phyloP scores from a whole-genome alignment of 345 rosid genomes.

The Populus tremula region DNA sequence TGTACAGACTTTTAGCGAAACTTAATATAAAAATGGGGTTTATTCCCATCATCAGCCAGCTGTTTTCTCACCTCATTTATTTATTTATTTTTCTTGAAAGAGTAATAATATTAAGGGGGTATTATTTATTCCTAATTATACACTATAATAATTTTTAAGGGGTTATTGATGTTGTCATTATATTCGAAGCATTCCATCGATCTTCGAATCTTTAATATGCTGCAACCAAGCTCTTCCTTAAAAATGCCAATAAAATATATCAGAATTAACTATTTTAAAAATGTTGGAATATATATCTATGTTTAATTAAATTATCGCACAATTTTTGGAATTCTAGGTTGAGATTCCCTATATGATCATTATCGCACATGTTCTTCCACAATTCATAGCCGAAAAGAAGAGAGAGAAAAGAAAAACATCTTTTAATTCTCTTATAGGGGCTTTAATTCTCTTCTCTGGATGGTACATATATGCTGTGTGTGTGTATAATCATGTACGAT shows the following conservation, averaged over 20 bases:
- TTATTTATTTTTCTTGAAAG: not conserved
- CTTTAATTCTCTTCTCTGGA: no score
- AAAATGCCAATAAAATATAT: not conserved
- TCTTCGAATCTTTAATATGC: not conserved
- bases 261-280: not conserved
- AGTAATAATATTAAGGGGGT: not conserved
- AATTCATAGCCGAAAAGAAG: not conserved
- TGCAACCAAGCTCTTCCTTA: not conserved
- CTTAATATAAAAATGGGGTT: not conserved
- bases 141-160: not conserved
- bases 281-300: no score
- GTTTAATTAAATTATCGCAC: no score
- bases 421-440: not conserved
- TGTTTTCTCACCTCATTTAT: not conserved
- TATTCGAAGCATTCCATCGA: not conserved
- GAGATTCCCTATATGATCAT: not conserved
- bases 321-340: not conserved
- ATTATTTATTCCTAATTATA: not conserved
- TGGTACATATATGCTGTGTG: not conserved
- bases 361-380: not conserved
- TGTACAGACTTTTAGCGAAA: not conserved
- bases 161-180: not conserved
- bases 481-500: not conserved
- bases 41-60: not conserved
- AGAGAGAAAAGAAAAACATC: not conserved